Conservation (phyloP, 140 eudicot species). For the Oenanthe javanica region DNA sequence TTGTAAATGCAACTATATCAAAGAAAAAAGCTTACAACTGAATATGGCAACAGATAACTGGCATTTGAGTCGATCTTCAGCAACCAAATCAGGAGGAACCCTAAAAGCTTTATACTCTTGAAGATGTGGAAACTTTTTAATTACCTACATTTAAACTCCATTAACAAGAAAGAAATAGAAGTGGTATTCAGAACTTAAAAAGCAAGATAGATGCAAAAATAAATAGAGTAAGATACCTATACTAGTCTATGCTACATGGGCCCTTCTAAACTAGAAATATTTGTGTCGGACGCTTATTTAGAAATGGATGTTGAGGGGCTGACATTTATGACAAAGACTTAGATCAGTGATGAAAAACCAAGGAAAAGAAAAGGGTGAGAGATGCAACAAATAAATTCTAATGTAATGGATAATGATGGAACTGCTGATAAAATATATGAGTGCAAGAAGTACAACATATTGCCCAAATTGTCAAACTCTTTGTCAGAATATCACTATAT, state of each 20-base stretch:
- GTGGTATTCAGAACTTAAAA: background rate
- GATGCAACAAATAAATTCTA: background rate
- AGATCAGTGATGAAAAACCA: background rate
- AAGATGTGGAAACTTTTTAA: conserved; percentile 79
- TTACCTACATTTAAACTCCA: conserved; percentile 37
- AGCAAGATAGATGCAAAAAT: background rate
- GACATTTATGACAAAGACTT: background rate
- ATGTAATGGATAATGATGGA: background rate
- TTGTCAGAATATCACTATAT: background rate
- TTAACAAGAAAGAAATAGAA: background rate
- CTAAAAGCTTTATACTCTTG: conserved; percentile 49
- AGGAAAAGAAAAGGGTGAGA: background rate
- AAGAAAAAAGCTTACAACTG: conserved; percentile 42
- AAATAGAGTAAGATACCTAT: background rate
- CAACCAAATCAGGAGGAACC: conserved; percentile 45
- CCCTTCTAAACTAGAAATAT: background rate
- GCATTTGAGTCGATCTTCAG: conserved; percentile 43
- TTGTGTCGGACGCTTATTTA: background rate
- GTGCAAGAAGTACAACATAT: background rate
- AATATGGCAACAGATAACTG: conserved; percentile 72
- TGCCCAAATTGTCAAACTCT: background rate
- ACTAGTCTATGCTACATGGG: background rate
- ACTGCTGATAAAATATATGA: background rate
- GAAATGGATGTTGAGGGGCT: background rate
- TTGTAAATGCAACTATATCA: background rate